Evolutionary conservation across 345 rosid genomes (phyloP), one percentile per base, ranked within the genome.

Genomic region (Aegle marmelos): DNA sequence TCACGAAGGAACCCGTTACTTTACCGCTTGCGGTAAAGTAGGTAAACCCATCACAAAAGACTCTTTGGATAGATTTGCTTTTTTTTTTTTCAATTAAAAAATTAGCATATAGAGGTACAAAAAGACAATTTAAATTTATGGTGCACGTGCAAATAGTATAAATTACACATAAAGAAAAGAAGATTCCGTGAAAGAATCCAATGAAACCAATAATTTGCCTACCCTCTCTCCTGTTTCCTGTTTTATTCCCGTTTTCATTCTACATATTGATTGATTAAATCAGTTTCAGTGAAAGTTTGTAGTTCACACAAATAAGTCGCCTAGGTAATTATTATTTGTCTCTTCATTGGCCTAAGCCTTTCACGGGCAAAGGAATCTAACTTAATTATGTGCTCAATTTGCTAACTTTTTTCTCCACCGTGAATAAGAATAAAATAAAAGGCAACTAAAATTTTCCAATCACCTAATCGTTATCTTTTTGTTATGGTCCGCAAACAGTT

Each of bases 391-490:
- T 16, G 68, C 81, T 13, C 4, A 36, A 11, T 33, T 61, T 13
- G 6, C 37, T 13, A 8, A 5, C 61, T 30, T 66, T 75, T 57
- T 71, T 78, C 86, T 68, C 90, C 80, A 73, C 88, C 87, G 25
- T 68, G 58, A 31, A 5, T 45, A 17, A 34, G 58, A 31, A 5
- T 45, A 17, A 34, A 76, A 78, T 54, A 70, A 19, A 22, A 57
- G 39, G 64, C 62, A n/a, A 34, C 74, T 17, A 56, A 63, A 77
- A 31, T 71, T 36, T 62, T 58, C 37, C 61, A 54, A 30, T 63
- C 68, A 72, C 58, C 61, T 78, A 72, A 69, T 68, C 75, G 66
- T 22, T 56, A 24, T 54, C 30, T 7, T 6, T 72, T 78, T 80
- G 81, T 76, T 33, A 70, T 78, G 81, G 64, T 70, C 69, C 60